Conservation (phyloP, 495 filamentous ascomycete species). For the Filosporella fistucella region DNA sequence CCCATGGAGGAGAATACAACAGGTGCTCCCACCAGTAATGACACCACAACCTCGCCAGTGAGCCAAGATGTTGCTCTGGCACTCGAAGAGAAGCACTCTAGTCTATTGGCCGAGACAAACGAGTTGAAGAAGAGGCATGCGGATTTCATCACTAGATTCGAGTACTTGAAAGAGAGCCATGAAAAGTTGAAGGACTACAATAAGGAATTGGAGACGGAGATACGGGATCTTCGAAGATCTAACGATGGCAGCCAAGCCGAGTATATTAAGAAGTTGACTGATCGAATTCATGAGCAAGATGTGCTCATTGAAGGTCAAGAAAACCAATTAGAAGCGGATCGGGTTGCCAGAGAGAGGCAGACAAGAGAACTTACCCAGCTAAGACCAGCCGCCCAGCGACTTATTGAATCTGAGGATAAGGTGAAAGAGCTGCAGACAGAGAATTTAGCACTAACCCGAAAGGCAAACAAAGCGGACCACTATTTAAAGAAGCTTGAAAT, state of each 20-base stretch:
- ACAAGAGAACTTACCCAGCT: constrained; percentile 58
- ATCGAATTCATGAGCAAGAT: constrained; percentile 21
- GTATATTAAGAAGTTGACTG: constrained; percentile 31
- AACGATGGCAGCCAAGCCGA: constrained; percentile 12
- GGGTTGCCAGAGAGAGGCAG: constrained; percentile 39
- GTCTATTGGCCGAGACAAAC: constrained; percentile 37
- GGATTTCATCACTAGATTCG: constrained; percentile 51
- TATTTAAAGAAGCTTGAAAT: constrained; percentile 72
- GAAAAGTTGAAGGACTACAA: constrained; percentile 57
- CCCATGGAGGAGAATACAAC: no score
- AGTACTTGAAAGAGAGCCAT: constrained; percentile 54
- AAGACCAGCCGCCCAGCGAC: constrained; percentile 38
- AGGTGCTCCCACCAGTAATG: no score
- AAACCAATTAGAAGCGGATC: constrained; percentile 41
- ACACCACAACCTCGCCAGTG: constrained; percentile 17
- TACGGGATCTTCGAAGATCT: constrained; percentile 28
- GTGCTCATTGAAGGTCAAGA: constrained; percentile 57
- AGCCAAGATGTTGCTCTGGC: constrained; percentile 44
- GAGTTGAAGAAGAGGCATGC: constrained; percentile 46
- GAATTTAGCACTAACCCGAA: constrained; percentile 69
- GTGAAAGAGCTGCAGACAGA: constrained; percentile 65
- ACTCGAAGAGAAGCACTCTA: constrained; percentile 48
- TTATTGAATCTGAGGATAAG: constrained; percentile 44
- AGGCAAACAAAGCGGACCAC: constrained; percentile 72
- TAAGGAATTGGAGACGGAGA: constrained; percentile 41